phyloP scores from a whole-genome alignment of 345 rosid genomes.

The Theobroma cacao region DNA sequence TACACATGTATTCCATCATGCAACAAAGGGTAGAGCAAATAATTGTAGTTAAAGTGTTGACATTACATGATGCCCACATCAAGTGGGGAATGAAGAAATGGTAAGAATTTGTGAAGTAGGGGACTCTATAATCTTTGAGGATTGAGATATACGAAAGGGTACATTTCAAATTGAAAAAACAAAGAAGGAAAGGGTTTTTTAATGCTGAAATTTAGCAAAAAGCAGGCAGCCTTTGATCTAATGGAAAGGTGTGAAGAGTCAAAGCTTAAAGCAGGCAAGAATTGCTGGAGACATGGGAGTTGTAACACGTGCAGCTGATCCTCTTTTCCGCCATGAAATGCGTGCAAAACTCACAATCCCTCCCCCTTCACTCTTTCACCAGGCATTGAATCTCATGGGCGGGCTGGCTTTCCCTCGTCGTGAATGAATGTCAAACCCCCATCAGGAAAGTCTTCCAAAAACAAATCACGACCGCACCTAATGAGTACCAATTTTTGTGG shows the following conservation, averaged over 20 bases:
- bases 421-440: background rate
- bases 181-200: background rate
- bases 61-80: background rate
- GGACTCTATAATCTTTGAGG: no score
- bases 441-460: background rate
- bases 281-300: background rate
- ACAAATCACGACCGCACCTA: no score
- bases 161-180: no score
- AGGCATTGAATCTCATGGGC: background rate
- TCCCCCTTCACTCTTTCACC: background rate
- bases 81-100: background rate
- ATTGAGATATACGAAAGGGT: no score
- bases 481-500: no score
- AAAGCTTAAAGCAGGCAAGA: background rate
- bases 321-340: constrained; percentile 8
- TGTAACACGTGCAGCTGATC: background rate
- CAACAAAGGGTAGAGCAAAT: background rate
- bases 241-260: background rate
- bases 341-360: background rate
- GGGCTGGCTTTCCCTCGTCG: no score
- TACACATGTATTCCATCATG: no score
- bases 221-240: background rate
- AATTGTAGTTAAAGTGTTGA: background rate
- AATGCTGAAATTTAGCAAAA: background rate
- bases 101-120: no score